A percentile compares a stretch with the other conserved stretches of the same genome.
Conservation (phyloP, 129 eudicot genomes). For the Silybum marianum region DNA sequence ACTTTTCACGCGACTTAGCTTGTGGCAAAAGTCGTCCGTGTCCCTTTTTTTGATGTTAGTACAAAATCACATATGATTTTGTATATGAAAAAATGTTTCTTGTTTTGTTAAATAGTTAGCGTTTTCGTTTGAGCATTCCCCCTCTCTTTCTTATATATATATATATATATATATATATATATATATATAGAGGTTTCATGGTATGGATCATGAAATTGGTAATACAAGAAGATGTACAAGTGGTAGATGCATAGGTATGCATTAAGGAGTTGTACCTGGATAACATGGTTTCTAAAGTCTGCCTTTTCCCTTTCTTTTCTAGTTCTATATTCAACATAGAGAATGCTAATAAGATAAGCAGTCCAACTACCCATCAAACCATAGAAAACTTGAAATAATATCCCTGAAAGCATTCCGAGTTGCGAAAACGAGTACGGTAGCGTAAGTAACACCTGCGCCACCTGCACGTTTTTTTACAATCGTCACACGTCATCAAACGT, state of each 20-base stretch:
- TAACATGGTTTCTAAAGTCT: slow-evolving; percentile 95
- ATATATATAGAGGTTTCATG: too few species aligned
- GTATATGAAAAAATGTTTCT: too few species aligned
- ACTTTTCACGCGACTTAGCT: too few species aligned
- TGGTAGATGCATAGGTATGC: slow-evolving; percentile 14
- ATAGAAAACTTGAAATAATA: slow-evolving; percentile 80
- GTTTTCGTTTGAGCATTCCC: too few species aligned
- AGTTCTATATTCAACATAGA: slow-evolving; percentile 93
- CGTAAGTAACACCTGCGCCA: slow-evolving; percentile 97
- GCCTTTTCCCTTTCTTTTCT: slow-evolving; percentile 94
- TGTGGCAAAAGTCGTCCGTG: too few species aligned
- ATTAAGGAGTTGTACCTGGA: slow-evolving; percentile 69
- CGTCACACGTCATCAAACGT: not conserved
- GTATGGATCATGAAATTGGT: not conserved
- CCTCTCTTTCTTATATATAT: too few species aligned
- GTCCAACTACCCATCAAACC: slow-evolving; percentile 98
- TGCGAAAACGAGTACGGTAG: slow-evolving; percentile 98
- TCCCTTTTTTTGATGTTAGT: too few species aligned
- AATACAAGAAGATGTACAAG: slow-evolving; percentile 3
- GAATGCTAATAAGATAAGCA: slow-evolving; percentile 88
- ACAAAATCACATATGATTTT: too few species aligned
- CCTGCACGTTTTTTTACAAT: slow-evolving; percentile 43
- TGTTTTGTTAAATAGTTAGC: too few species aligned
- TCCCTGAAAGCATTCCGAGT: slow-evolving; percentile 90
- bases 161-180: too few species aligned